Base-by-base conservation (phyloP, 2,329 filamentous ascomycete species). In the Pestalotiopsis sp. region DNA sequence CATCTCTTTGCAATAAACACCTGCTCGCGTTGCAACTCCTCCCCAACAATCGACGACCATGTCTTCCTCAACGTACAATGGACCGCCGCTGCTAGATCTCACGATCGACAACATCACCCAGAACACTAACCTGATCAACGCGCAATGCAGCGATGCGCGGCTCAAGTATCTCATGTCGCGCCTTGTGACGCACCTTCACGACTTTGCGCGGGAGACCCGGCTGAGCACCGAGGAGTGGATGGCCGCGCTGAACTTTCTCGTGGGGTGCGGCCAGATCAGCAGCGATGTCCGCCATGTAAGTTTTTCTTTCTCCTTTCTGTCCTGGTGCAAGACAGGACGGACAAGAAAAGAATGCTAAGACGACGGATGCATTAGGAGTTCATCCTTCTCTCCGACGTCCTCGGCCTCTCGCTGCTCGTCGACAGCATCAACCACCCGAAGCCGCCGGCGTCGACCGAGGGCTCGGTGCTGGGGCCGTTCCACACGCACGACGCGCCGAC, bases 401-500 rank as follows among this genome's bases (percentile, higher is more conserved):
- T 95, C 25, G 93, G 93, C 52, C 88, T 96, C 45, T 94, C 92
- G 25, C 87, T 95, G 69, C 88, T 96, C 3, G 90, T 96, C 73
- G 93, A 96, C 82, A 88, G 86, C 73, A 95, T 96, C 83, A 92
- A 94, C 82, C 92, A 95, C 81, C 93, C 93, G 31, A 95, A 94
- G 78, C 92, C 92, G 0, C 77, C 88, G 0, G 79, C 83, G 58
- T 86, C 86, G 36, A 96, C 93, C 31, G 92, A 95, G 79, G 92
- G 93, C 68, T 93, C 92, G 0, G 92, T 96, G 12, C 87, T 95
- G 0, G 93, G 93, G 0, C 93, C 93, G 49, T 95, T 95, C 83
- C 92, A 95, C 83, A 94, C 91, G 1, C 92, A 95, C 80, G 92
- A 95, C 75, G 92, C 92, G 7, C 84, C 89, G 6, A 74, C 79